phyloP scores from a whole-genome alignment of 164 flowering plant genomes.

The Kingdonia uniflora region DNA sequence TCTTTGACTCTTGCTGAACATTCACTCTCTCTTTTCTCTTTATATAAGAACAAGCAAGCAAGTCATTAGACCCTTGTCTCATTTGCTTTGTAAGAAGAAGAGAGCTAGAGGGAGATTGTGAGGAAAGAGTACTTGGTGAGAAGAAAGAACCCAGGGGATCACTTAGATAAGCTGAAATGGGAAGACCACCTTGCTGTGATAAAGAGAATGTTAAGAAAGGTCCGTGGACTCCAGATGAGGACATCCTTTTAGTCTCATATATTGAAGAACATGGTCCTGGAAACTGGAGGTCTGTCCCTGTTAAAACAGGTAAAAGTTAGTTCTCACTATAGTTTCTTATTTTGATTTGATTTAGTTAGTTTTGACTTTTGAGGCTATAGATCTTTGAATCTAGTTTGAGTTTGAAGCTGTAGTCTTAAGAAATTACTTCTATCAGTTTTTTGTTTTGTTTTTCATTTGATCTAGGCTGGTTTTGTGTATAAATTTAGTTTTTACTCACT shows the following conservation, averaged over 20 bases:
- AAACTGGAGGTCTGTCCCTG: constrained; percentile 89
- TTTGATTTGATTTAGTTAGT: not conserved
- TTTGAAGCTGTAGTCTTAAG: not conserved
- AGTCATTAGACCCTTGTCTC: too few species aligned
- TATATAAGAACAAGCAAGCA: too few species aligned
- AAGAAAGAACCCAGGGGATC: too few species aligned
- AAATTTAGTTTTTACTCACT: not conserved
- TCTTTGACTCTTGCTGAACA: constrained; percentile 19
- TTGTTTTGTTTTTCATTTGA: not conserved
- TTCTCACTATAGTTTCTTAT: not conserved
- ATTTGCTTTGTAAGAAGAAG: too few species aligned
- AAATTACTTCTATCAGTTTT: not conserved
- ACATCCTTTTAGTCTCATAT: constrained; percentile 78
- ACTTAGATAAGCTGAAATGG: constrained; percentile 39
- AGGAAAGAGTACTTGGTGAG: too few species aligned
- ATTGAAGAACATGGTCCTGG: constrained; percentile 92
- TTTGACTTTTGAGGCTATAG: too few species aligned
- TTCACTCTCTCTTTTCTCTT: too few species aligned
- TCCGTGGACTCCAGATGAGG: constrained; percentile 99
- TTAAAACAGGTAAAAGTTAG: constrained; percentile 49
- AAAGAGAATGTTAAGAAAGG: constrained; percentile 88
- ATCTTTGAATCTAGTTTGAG: not conserved
- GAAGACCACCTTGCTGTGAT: constrained; percentile 94
- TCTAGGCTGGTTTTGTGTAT: not conserved
- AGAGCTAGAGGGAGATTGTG: too few species aligned